A percentile compares a stretch with the other conserved stretches of the same genome.
Conservation (phyloP, 2,329 filamentous ascomycete genomes). For the Verticillium alfalfae region DNA sequence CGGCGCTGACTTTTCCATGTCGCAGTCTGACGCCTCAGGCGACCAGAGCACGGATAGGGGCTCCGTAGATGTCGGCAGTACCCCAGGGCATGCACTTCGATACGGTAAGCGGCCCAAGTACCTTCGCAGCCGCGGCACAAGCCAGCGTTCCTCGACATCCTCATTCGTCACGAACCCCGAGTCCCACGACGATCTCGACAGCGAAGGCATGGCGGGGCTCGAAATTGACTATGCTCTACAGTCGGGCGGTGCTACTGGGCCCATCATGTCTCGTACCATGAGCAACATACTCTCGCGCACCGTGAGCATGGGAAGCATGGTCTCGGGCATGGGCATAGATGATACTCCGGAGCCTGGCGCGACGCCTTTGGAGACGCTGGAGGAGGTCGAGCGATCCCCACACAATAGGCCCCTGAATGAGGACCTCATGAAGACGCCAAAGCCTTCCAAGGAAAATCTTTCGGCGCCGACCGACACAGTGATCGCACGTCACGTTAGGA, state of each 20-base stretch:
- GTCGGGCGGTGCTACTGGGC: conserved; percentile 68
- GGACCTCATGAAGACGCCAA: conserved; percentile 64
- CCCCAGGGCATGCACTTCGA: conserved; percentile 40
- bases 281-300: conserved; percentile 63
- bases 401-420: conserved; percentile 28
- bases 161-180: conserved; percentile 51
- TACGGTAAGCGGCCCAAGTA: conserved; percentile 48
- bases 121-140: conserved; percentile 50
- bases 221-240: conserved; percentile 77
- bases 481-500: conserved; percentile 80
- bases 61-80: conserved; percentile 37
- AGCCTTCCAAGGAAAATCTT: conserved; percentile 47
- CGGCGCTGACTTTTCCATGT: neutral
- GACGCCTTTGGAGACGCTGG: conserved; percentile 42
- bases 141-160: conserved; percentile 56
- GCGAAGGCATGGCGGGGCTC: conserved; percentile 63
- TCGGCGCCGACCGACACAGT: conserved; percentile 78
- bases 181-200: conserved; percentile 57
- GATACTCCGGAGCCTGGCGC: conserved; percentile 43
- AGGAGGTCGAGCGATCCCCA: conserved; percentile 39
- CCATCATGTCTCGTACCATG: conserved; percentile 40
- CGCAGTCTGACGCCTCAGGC: conserved; percentile 16
- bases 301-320: conserved; percentile 85
- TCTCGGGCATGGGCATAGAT: conserved; percentile 57
- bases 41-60: conserved; percentile 23